Evolutionary conservation across 2,329 filamentous ascomycete species (phyloP).

Genomic region (Thielaviopsis musarum): DNA sequence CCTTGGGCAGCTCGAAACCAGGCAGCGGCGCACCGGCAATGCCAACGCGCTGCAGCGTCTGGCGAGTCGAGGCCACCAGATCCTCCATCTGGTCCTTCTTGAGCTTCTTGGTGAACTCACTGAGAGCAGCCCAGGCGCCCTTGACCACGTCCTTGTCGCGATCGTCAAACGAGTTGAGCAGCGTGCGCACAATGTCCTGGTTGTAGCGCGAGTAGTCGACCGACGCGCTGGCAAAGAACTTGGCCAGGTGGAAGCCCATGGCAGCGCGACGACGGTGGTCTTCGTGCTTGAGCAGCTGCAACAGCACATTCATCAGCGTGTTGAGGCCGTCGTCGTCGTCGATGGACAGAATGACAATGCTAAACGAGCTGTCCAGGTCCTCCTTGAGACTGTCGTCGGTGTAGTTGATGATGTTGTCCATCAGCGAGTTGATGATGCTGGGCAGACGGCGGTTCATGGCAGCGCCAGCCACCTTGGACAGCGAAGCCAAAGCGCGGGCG

Average conservation of each 20-base stretch:
- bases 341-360: constrained; percentile 78
- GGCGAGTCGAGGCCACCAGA: constrained; percentile 69
- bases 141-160: constrained; percentile 70
- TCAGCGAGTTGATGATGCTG: constrained; percentile 78
- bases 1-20: constrained; percentile 86
- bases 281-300: constrained; percentile 77
- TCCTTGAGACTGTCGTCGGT: constrained; percentile 54
- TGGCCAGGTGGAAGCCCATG: constrained; percentile 63
- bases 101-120: constrained; percentile 71
- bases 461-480: constrained; percentile 77
- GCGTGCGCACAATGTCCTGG: constrained; percentile 78
- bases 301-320: constrained; percentile 84
- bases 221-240: constrained; percentile 65
- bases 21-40: constrained; percentile 70
- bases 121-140: constrained; percentile 74
- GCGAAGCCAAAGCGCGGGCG: constrained; percentile 77
- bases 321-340: constrained; percentile 95
- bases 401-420: constrained; percentile 75
- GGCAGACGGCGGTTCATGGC: constrained; percentile 85
- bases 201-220: constrained; percentile 93
- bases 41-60: constrained; percentile 75
- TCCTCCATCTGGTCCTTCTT: constrained; percentile 98
- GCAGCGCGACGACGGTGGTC: constrained; percentile 71
- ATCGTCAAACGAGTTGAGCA: constrained; percentile 88
- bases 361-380: constrained; percentile 68